Percentiles rank a stretch among this genome's conserved stretches.
These are phyloP conservation scores for Jackrogersella minutella DNA, from an alignment of 495 filamentous ascomycete species.

Conservation along the genomic window DNA sequence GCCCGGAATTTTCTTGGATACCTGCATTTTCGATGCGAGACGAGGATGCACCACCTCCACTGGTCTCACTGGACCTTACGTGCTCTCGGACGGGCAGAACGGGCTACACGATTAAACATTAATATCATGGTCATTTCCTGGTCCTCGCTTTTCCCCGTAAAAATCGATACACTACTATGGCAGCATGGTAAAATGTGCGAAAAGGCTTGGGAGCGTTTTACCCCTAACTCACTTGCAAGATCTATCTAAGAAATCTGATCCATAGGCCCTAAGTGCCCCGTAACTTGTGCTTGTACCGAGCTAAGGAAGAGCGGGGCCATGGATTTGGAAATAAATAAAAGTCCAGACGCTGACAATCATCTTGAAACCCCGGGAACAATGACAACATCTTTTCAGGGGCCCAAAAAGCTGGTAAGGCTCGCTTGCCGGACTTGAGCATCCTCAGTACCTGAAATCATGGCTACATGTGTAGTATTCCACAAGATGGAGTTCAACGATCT, in stretches of 20 bases:
- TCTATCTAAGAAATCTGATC: slow-evolving; percentile 34
- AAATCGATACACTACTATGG: too few species aligned
- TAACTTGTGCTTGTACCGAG: slow-evolving; percentile 20
- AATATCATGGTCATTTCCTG: slow-evolving; percentile 6
- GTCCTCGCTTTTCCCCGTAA: slow-evolving; percentile 9
- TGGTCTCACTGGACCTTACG: slow-evolving; percentile 14
- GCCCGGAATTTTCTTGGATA: slow-evolving; percentile 43
- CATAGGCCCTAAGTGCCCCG: slow-evolving; percentile 6
- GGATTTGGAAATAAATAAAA: slow-evolving; percentile 24
- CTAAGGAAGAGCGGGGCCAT: slow-evolving; percentile 1
- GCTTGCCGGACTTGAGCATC: neutral
- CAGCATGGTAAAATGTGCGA: too few species aligned
- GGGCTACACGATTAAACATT: too few species aligned
- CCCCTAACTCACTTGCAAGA: slow-evolving; percentile 11
- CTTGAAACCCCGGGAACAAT: slow-evolving; percentile 23
- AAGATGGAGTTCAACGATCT: too few species aligned
- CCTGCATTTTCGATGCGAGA: slow-evolving; percentile 32
- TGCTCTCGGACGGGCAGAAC: slow-evolving; percentile 6
- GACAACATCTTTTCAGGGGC: slow-evolving; percentile 30
- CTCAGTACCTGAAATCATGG: too few species aligned
- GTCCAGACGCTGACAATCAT: slow-evolving; percentile 18
- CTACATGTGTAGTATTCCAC: too few species aligned
- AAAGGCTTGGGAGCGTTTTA: neutral
- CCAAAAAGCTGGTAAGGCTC: slow-evolving; percentile 8
- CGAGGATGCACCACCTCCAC: slow-evolving; percentile 18